phyloP scores from a whole-genome alignment of 441 rosid genomes.

The Pelargonium citronellum region DNA sequence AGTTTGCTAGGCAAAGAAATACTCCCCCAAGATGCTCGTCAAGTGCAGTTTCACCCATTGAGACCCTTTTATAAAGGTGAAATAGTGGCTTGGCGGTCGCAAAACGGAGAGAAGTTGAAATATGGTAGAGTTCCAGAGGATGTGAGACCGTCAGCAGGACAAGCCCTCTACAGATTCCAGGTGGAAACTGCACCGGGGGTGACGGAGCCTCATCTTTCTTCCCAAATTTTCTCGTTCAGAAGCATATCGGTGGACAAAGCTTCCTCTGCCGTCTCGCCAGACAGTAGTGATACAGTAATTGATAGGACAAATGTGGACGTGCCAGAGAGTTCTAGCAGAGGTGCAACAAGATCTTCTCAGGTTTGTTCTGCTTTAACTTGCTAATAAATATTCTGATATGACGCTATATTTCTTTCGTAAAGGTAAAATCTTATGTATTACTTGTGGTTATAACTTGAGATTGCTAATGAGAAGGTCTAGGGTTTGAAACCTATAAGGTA shows the following conservation, averaged over 20 bases:
- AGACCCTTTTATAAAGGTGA: constrained; percentile 95
- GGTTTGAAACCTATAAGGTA: no score
- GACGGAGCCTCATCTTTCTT: constrained; percentile 66
- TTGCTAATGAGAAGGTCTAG: not conserved
- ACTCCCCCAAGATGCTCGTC: constrained; percentile 75
- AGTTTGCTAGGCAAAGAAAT: constrained; percentile 69
- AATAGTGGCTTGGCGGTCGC: constrained; percentile 82
- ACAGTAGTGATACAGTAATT: constrained; percentile 26
- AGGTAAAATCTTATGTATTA: not conserved
- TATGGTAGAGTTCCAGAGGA: constrained; percentile 95
- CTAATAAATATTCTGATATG: not conserved
- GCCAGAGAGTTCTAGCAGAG: constrained; percentile 53
- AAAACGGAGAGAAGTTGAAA: constrained; percentile 77
- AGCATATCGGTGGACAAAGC: constrained; percentile 51
- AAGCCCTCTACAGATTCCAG: constrained; percentile 79
- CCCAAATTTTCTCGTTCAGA: constrained; percentile 92
- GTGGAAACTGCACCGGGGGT: constrained; percentile 73
- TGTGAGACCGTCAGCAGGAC: constrained; percentile 90
- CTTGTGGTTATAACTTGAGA: not conserved
- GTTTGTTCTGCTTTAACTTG: constrained; percentile 31
- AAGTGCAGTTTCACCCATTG: constrained; percentile 85
- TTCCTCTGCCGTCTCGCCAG: constrained; percentile 33
- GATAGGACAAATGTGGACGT: constrained; percentile 27
- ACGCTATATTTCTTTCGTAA: no score
- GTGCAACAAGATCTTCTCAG: constrained; percentile 49